Evolutionary conservation across 345 rosid genomes (phyloP), one percentile per base, ranked within the genome.

Genomic region (Mallotus nudiflorus): DNA sequence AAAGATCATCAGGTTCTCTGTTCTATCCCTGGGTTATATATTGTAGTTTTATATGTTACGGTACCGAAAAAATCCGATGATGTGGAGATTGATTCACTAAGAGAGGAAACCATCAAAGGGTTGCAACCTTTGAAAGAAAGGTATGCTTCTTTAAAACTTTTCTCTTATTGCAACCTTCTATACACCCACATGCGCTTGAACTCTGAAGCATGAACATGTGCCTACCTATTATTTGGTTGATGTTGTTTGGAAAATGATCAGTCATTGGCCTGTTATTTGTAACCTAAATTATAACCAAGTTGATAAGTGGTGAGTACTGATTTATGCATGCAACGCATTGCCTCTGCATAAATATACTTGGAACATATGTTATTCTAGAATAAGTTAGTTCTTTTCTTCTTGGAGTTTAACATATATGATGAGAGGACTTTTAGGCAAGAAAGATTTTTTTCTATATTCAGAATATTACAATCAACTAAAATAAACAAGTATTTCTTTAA

Each of bases 21-120:
- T 28, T 50, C 20, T 37, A 18, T 37, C 13, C 9, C 15, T 59
- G 27, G 35, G 15, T 67, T 60, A 35, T 39, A 40, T 24, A 7
- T 67, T 35, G n/a, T 55, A 39, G 37, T 18, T 54, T 63, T 9
- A 42, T 31, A 75, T 56, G 60, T 67, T 75, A 57, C 84, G 78
- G 50, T 71, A 73, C 92, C 91, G 99, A 87, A 89, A 77, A 92
- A 91, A 84, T 81, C 97, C 66, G 87, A 66, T 72, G 99, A 90
- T 49, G 97, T 95, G 6, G 99, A 96, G 85, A 80, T 96, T 58
- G 98, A 96, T 80, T 86, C 99, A 69, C 80, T 96, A 85, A 85
- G 95, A 70, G 99, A 92, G 84, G 98, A 92, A 84, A 89, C 81
- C 99, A 92, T 84, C 98, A 96, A 82, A 87, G 97, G 82, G 90